Conservation (phyloP, 2,329 filamentous ascomycete species). For the Fusarium foetens region DNA sequence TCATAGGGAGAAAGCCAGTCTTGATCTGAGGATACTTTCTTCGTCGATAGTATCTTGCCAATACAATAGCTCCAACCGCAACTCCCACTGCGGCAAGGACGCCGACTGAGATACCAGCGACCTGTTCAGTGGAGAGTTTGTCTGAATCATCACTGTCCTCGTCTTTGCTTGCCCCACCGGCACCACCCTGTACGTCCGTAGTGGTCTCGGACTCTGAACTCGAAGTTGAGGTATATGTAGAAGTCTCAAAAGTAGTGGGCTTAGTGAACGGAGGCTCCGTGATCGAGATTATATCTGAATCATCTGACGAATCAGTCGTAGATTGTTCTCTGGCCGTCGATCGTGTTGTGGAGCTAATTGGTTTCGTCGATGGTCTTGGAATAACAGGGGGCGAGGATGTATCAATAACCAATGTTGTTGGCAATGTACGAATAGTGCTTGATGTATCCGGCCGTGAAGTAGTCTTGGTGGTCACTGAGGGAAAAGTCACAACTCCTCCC, state of each 20-base stretch:
- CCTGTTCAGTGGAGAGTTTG: conserved; percentile 54
- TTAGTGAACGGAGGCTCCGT: conserved; percentile 22
- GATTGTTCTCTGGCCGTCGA: conserved; percentile 7
- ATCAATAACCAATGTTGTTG: conserved; percentile 45
- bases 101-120: conserved; percentile 69
- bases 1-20: conserved; percentile 51
- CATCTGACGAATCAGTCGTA: neutral
- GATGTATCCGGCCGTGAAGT: conserved; percentile 14
- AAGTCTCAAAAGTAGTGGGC: conserved; percentile 13
- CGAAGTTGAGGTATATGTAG: conserved; percentile 11
- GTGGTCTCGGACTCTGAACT: conserved; percentile 26
- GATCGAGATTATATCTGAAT: conserved; percentile 16
- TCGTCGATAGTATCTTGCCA: conserved; percentile 55
- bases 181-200: conserved; percentile 29
- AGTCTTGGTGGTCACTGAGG: conserved; percentile 32
- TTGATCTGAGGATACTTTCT: conserved; percentile 52
- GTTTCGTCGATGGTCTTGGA: conserved; percentile 19
- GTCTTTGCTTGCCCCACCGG: conserved; percentile 21
- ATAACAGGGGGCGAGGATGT: conserved; percentile 39
- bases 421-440: conserved; percentile 34
- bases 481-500: conserved; percentile 46
- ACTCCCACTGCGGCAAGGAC: conserved; percentile 60
- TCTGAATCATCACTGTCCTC: conserved; percentile 19
- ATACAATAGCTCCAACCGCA: conserved; percentile 58
- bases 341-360: neutral